Base-by-base conservation (phyloP, 2,329 filamentous ascomycete genomes). In the Aureobasidium subglaciale region DNA sequence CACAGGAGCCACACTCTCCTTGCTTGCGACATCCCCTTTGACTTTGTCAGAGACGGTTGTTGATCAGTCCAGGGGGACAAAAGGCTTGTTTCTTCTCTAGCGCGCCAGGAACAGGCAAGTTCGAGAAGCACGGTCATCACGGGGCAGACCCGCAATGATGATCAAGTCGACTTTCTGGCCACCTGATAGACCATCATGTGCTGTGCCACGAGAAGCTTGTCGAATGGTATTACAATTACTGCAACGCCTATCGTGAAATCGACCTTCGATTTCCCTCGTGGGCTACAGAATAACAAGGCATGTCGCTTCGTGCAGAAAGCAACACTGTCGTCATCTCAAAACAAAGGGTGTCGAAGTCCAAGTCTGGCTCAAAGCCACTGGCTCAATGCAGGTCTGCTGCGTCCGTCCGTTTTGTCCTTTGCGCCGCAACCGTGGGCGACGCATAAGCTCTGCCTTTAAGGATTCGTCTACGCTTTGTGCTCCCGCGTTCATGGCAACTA, bases 81-180 rank as follows among this genome's bases (percentile, higher is more conserved):
- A 54, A 54, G 27, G 50, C 50, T 54, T 54, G 38, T 54, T 32
- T 54, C 18, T 29, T 16, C 25, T 11, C 30, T 54, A 54, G 50
- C 38, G 50, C n/a, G 48, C 48, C 48, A 53, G 48, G 48, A 52
- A 53, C 48, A 53, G 48, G 48, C 34, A 53, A 53, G 48, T 24
- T 16, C 18, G 16, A 13, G 5, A 9, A 4, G 50, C 50, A 54
- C 37, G 29, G 50, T 9, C 27, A 22, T 42, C 37, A 54, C 50
- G 30, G 30, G 37, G 20, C 24, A 27, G 10, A 24, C 29, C 20
- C 18, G 4, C 13, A 40, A 16, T n/a, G 35, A 40, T 32, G 48
- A 53, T 50, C 46, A 37, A 50, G 29, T 38, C 27, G 46, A 53
- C 41, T 37, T 53, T 41, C 24, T 41, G 35, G 48, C 35, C 48